Conservation (phyloP, 2,329 filamentous ascomycete genomes). For the Sporothrix brasiliensis region DNA sequence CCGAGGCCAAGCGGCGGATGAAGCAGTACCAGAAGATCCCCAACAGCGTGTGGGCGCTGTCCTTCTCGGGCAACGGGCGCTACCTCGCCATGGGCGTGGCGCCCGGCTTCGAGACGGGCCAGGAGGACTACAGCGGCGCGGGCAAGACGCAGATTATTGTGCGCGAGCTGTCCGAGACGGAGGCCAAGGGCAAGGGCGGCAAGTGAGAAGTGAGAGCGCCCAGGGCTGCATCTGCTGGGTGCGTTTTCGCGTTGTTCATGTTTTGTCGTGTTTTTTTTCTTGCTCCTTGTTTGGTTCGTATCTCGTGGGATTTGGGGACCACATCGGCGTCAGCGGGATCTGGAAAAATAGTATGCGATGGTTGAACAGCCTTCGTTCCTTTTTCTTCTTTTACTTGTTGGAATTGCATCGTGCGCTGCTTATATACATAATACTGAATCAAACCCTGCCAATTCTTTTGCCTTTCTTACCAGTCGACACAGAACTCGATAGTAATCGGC, state of each 20-base stretch:
- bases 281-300: background rate
- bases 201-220: conserved; percentile 54
- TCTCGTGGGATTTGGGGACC: conserved; percentile 24
- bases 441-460: background rate
- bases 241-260: background rate
- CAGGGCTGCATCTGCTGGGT: background rate
- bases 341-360: conserved; percentile 28
- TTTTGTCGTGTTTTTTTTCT: background rate
- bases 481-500: background rate
- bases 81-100: conserved; percentile 79
- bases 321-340: conserved; percentile 29
- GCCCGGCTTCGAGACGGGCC: conserved; percentile 84
- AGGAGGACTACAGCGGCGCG: conserved; percentile 73
- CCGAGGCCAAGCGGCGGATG: conserved; percentile 84
- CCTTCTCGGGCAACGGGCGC: conserved; percentile 76
- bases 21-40: conserved; percentile 85
- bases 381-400: background rate
- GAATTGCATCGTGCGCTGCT: background rate
- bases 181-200: conserved; percentile 81
- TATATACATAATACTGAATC: conserved; percentile 3
- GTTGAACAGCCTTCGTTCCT: background rate
- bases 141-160: conserved; percentile 78
- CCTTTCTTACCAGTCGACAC: background rate
- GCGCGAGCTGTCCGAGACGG: conserved; percentile 80
- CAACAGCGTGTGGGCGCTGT: conserved; percentile 74